Base-by-base conservation (phyloP, 2,329 filamentous ascomycete species). In the Colletotrichum sp. region DNA sequence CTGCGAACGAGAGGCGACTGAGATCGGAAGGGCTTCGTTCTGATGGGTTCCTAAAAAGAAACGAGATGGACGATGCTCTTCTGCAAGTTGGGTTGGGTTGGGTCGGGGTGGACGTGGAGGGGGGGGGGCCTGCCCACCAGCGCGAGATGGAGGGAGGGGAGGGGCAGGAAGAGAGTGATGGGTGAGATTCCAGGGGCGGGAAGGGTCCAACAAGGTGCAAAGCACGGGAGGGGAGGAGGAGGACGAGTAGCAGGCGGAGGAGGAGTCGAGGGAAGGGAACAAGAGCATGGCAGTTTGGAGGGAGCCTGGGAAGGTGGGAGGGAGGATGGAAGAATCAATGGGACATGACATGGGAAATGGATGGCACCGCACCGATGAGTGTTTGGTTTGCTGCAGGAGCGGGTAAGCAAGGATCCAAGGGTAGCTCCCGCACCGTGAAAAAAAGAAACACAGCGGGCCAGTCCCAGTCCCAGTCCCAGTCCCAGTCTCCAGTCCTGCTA, bases 331-430 rank as follows among this genome's bases (percentile, higher is more conserved):
- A 57, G 39, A n/a, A 18, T 28, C 52, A n/a, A 69, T 55, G 39
- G 55, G 71, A 55, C 62, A 68, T 67, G 60, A 18, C 36, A 44
- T 44, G 36, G 36, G 36, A 18, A 44, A 44, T 44, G 36, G 36
- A 44, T 44, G 36, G 36, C 36, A 44, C 36, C 36, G 36, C 36
- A 44, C 36, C 36, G 67, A 69, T 30, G 64, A 69, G 70, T 64
- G 49, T 72, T 70, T 76, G 69, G 69, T 76, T 71, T 77, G 77
- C 83, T 86, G 85, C 85, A 87, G 82, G 84, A 83, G 83, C 84
- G 85, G 85, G 84, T 86, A 44, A 87, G 82, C 82, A 84, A 80
- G 83, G 81, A 82, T 80, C 77, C 82, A 83, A 80, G 83, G 81
- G 82, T 79, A 79, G 76, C 69, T 79, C 77, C 79, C 79, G 80